Evolutionary conservation across 1,284 basidiomycete species (phyloP).

Genomic region (Phenoliferia sp.): DNA sequence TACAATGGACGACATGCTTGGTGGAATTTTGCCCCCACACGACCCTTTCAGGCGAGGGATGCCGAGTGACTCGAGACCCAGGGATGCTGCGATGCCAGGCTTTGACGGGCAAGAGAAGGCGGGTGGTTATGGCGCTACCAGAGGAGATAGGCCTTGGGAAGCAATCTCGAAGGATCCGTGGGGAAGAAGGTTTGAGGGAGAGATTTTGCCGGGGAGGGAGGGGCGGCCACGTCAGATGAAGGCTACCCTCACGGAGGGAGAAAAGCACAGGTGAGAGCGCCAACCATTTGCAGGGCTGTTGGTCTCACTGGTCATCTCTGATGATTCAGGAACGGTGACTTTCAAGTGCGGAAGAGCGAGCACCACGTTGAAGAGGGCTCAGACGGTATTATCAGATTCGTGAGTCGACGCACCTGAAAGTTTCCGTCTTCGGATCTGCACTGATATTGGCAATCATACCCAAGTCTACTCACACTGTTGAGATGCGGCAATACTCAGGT

Average conservation of each 20-base stretch:
- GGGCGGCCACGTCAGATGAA: background rate
- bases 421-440: background rate
- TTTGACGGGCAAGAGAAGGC: background rate
- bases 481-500: background rate
- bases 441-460: background rate
- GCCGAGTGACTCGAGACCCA: background rate
- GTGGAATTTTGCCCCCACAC: background rate
- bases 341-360: background rate
- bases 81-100: background rate
- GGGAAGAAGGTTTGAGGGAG: background rate
- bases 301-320: background rate
- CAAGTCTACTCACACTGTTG: background rate
- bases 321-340: background rate
- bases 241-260: background rate
- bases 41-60: background rate
- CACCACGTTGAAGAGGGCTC: background rate
- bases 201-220: background rate
- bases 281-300: background rate
- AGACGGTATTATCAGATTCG: background rate
- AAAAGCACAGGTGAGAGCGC: background rate
- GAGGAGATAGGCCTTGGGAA: conserved; percentile 18
- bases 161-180: background rate
- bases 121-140: conserved; percentile 9
- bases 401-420: background rate
- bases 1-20: background rate